Evolutionary conservation across 75 land plant species (phyloP), one percentile per base, ranked within the genome.

Genomic region (Selaginella moellendorffii): DNA sequence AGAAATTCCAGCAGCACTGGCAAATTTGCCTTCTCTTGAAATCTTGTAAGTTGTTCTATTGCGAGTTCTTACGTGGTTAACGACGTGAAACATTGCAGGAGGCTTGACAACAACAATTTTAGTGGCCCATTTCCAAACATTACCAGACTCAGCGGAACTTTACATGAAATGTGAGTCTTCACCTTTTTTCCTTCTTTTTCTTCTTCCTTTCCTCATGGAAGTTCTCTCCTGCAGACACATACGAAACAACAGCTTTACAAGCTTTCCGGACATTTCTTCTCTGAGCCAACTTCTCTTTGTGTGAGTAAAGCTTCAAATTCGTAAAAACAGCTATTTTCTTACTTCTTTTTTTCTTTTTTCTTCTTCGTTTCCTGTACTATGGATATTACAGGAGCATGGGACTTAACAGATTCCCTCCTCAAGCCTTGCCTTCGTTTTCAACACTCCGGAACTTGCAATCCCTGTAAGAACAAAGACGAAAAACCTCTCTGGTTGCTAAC

Each of bases 1-100:
- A 24, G 29, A 27, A 26, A 68, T 81, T 26, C 83, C 83, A 28
- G 1, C 77, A 20, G 66, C 71, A 23, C 52, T 80, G 14, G 69
- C 69, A 42, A 60, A 68, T 22, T 62, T 80, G 19, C 53, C 68
- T 14, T 61, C 53, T 18, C 31, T 80, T 42, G 64, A 77, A 30
- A 67, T 77, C 0, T 1, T 77, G 78, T 77, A 59, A 72, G 74
- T 77, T 21, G 61, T 14, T 56, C 46, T 10, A 20, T 71, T 27
- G 74, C 73, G n/a, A n/a, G n/a, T n/a, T n/a, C n/a, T n/a, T n/a
- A n/a, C n/a, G n/a, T n/a, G n/a, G n/a, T n/a, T n/a, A n/a, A n/a
- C n/a, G n/a, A n/a, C n/a, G n/a, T n/a, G n/a, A n/a, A n/a, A n/a
- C n/a, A n/a, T n/a, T n/a, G n/a, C 22, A 1, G n/a, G 59, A 19